Conservation (phyloP, 164 flowering plant genomes). For the Vitis rotundifolia region DNA sequence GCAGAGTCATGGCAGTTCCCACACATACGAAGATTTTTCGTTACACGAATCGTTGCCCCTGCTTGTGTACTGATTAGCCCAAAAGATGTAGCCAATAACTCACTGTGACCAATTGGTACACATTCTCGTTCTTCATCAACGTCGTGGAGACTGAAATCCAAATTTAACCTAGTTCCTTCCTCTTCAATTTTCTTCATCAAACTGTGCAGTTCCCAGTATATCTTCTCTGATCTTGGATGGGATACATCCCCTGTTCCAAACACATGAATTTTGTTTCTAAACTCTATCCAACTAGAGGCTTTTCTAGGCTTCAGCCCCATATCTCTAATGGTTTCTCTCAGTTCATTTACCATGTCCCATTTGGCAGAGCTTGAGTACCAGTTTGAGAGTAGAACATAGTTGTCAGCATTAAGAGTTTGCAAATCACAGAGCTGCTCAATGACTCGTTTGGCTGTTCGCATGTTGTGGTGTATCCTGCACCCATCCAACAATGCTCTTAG, state of each 20-base stretch:
- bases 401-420: constrained; percentile 64
- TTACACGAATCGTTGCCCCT: constrained; percentile 42
- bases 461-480: constrained; percentile 47
- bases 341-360: constrained; percentile 42
- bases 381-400: constrained; percentile 58
- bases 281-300: constrained; percentile 73
- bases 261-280: constrained; percentile 62
- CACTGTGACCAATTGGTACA: constrained; percentile 61
- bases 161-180: constrained; percentile 20
- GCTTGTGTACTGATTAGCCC: constrained; percentile 57
- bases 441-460: constrained; percentile 37
- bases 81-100: constrained; percentile 66
- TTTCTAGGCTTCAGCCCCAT: constrained; percentile 56
- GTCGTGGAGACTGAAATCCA: constrained; percentile 61
- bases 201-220: constrained; percentile 51
- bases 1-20: constrained; percentile 52
- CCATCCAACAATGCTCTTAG: constrained; percentile 59
- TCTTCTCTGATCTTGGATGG: constrained; percentile 64
- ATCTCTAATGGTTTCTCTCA: constrained; percentile 43
- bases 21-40: constrained; percentile 64
- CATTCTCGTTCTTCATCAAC: constrained; percentile 78
- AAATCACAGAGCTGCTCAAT: constrained; percentile 52
- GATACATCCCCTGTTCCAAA: constrained; percentile 73
- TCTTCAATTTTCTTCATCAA: constrained; percentile 48
- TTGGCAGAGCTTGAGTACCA: constrained; percentile 46